Conservation (phyloP, 345 rosid genomes). For the Eucalyptus sideroxylon region DNA sequence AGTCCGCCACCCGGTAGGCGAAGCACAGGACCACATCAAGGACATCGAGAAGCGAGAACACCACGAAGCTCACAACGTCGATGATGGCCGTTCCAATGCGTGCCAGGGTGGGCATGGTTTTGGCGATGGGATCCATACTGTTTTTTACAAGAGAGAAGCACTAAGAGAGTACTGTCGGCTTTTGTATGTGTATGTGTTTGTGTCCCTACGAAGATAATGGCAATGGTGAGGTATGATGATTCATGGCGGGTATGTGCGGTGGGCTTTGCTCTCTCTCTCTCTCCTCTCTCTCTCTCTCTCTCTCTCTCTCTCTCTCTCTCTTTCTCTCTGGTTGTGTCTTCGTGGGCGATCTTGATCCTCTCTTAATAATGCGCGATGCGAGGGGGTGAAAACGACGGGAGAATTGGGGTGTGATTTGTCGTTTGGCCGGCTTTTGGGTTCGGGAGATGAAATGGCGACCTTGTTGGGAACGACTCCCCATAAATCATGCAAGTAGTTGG, state of each 20-base stretch:
- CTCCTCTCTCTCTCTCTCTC: neutral
- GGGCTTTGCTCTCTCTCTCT: neutral
- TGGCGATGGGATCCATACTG: neutral
- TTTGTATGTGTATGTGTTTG: neutral
- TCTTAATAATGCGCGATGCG: neutral
- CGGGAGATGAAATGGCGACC: neutral
- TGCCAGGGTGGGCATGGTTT: neutral
- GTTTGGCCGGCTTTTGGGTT: neutral
- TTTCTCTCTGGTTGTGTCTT: neutral
- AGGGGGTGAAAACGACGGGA: neutral
- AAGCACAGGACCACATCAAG: slow-evolving; percentile 22
- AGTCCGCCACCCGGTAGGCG: slow-evolving; percentile 15
- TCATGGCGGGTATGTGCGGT: neutral
- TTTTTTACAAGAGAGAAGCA: neutral
- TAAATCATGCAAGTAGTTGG: neutral
- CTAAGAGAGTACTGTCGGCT: neutral
- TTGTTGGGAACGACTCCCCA: neutral
- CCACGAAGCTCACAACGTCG: slow-evolving; percentile 22
- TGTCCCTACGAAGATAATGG: neutral
- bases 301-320: too few relatives aligned
- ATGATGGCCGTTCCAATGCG: neutral
- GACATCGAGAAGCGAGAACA: slow-evolving; percentile 27
- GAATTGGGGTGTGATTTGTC: neutral
- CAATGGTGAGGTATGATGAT: neutral
- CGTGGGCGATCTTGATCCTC: neutral